These are phyloP conservation scores for Candida qinlingensis DNA, from an alignment of 805 yeast genomes.

Conservation along the genomic window DNA sequence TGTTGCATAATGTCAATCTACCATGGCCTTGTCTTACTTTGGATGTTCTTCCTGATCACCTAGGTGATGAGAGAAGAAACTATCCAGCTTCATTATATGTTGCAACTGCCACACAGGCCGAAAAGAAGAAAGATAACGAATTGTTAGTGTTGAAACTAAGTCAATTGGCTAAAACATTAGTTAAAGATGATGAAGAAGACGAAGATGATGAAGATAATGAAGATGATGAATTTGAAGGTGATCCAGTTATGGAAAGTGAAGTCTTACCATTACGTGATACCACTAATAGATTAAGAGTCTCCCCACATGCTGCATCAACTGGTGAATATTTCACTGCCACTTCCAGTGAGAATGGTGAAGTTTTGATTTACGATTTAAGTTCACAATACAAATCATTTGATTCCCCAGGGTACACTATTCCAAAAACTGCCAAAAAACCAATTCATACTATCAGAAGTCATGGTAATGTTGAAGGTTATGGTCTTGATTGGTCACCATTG, in stretches of 20 bases:
- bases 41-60: conserved; percentile 79
- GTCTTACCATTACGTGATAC: conserved; percentile 72
- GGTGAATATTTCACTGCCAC: conserved; percentile 86
- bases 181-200: conserved; percentile 75
- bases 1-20: conserved; percentile 88
- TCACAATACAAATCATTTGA: conserved; percentile 80
- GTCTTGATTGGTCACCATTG: conserved; percentile 93
- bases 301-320: conserved; percentile 67
- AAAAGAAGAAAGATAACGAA: conserved; percentile 82
- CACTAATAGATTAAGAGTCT: conserved; percentile 82
- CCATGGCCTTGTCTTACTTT: conserved; percentile 97
- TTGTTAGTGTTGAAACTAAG: conserved; percentile 77
- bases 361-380: conserved; percentile 72
- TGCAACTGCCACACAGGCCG: conserved; percentile 93
- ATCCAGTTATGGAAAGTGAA: conserved; percentile 86
- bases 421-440: conserved; percentile 75
- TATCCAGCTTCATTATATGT: conserved; percentile 85
- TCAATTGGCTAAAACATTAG: conserved; percentile 77
- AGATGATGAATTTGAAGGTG: conserved; percentile 65
- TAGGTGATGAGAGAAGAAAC: conserved; percentile 83
- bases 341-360: conserved; percentile 88
- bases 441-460: conserved; percentile 76
- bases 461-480: conserved; percentile 97
- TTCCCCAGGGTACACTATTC: conserved; percentile 78
- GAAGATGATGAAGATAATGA: conserved; percentile 71